Conservation (phyloP, 192 early-diverging fungal genomes). For the Podila minutissima region DNA sequence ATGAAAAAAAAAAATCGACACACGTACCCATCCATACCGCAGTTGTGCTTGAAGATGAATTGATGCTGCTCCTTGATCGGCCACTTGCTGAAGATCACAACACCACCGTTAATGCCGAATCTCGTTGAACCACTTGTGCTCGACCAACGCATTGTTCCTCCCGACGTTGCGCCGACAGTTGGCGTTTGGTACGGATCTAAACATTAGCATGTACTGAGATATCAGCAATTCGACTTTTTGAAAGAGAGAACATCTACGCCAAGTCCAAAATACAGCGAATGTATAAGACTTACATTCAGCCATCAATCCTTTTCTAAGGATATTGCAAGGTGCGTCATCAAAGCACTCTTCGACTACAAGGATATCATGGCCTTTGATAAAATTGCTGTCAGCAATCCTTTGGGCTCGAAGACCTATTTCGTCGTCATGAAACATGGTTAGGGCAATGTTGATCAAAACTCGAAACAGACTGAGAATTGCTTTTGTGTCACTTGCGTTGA, state of each 20-base stretch:
- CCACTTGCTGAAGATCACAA: constrained; percentile 45
- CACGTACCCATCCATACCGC: constrained; percentile 38
- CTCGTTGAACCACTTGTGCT: constrained; percentile 6
- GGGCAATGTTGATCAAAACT: background rate
- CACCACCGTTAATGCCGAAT: constrained; percentile 31
- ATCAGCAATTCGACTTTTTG: background rate
- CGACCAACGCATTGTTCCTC: constrained; percentile 34
- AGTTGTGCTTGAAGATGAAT: constrained; percentile 32
- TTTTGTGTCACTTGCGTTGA: no score
- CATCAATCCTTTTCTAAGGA: constrained; percentile 16
- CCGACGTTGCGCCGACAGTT: constrained; percentile 25
- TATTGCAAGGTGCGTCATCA: constrained; percentile 11
- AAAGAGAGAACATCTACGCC: background rate
- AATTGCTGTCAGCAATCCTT: constrained; percentile 28
- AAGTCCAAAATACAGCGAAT: background rate
- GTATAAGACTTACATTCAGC: constrained; percentile 27
- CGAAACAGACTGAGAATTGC: background rate
- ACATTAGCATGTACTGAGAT: background rate
- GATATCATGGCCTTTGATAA: constrained; percentile 42
- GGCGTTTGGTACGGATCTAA: constrained; percentile 47
- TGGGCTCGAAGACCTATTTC: constrained; percentile 16
- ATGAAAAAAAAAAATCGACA: background rate
- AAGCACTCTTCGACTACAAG: constrained; percentile 38
- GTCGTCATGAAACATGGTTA: background rate
- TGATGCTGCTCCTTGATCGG: constrained; percentile 38